Percentiles rank a stretch among this genome's conserved stretches.
Conservation (phyloP, 306 rosid genomes). For the Arachis hypogaea region DNA sequence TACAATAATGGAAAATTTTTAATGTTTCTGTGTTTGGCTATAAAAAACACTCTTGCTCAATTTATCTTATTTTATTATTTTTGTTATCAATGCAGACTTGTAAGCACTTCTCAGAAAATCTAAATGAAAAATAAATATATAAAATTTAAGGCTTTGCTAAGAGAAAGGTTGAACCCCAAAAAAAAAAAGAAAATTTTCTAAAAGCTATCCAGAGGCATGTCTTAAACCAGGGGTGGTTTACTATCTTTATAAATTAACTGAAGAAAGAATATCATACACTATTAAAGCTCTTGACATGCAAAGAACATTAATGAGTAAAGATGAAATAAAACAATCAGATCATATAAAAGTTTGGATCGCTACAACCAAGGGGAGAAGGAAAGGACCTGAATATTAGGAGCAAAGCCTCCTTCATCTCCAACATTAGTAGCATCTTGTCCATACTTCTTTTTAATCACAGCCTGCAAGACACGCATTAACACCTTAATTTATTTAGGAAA, state of each 20-base stretch:
- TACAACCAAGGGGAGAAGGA: constrained; percentile 12
- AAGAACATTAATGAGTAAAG: neutral
- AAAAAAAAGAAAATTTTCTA: too few species aligned
- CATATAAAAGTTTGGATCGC: constrained; percentile 24
- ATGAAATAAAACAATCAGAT: constrained; percentile 10
- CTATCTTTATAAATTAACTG: neutral
- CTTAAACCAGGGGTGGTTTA: constrained; percentile 2
- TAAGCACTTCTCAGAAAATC: too few species aligned
- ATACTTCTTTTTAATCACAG: constrained; percentile 95
- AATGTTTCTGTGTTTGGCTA: too few species aligned
- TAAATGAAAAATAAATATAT: too few species aligned
- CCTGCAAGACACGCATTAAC: constrained; percentile 45
- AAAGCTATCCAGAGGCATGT: neutral
- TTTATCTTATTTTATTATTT: too few species aligned
- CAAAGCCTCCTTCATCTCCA: constrained; percentile 99
- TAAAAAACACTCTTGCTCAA: too few species aligned
- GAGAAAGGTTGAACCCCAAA: too few species aligned
- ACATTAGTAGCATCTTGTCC: constrained; percentile 98
- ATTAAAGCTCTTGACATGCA: constrained; percentile 13
- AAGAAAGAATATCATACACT: neutral
- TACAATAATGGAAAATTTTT: too few species aligned
- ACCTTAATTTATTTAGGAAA: constrained; percentile 10
- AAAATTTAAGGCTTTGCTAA: too few species aligned
- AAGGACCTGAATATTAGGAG: constrained; percentile 95
- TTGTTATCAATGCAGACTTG: too few species aligned